phyloP scores from a whole-genome alignment of 768 basidiomycete genomes.

The Suillus variegatus region DNA sequence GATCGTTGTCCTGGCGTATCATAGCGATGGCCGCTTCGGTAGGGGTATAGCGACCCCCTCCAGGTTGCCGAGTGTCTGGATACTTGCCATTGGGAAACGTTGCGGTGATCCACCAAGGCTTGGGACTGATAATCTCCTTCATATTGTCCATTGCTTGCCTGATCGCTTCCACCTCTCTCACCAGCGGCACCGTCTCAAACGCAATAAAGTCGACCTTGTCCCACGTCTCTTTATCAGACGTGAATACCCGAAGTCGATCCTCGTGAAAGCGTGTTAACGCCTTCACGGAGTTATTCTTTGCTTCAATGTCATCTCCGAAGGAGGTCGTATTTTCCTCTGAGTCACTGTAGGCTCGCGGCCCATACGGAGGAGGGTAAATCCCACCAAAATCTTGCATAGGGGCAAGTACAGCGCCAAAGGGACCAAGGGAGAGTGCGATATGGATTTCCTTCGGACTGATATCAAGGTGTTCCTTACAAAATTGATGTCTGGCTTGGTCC shows the following conservation, averaged over 20 bases:
- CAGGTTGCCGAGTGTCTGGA: constrained; percentile 39
- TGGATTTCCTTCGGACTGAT: constrained; percentile 31
- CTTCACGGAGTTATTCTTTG: constrained; percentile 41
- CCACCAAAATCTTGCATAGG: constrained; percentile 77
- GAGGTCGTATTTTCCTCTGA: constrained; percentile 41
- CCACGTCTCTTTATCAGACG: constrained; percentile 53
- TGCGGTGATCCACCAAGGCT: constrained; percentile 77
- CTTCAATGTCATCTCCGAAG: constrained; percentile 38
- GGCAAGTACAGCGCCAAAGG: constrained; percentile 66
- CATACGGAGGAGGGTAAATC: constrained; percentile 74
- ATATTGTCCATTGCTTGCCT: constrained; percentile 42
- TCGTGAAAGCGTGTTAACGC: constrained; percentile 65
- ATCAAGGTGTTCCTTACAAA: constrained; percentile 25
- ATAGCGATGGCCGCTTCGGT: constrained; percentile 46
- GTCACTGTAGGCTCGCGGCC: constrained; percentile 48
- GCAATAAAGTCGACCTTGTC: constrained; percentile 58
- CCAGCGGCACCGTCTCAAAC: constrained; percentile 78
- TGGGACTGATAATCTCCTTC: constrained; percentile 23
- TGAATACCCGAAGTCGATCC: constrained; percentile 57
- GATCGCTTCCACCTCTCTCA: constrained; percentile 66
- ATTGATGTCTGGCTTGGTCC: constrained; percentile 42
- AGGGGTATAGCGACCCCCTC: constrained; percentile 28
- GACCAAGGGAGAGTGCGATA: constrained; percentile 72
- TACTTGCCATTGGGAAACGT: constrained; percentile 57
- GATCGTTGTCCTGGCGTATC: constrained; percentile 24